Evolutionary conservation across 371 early-diverging fungal genomes (phyloP).

Genomic region (Mortierella sp.): DNA sequence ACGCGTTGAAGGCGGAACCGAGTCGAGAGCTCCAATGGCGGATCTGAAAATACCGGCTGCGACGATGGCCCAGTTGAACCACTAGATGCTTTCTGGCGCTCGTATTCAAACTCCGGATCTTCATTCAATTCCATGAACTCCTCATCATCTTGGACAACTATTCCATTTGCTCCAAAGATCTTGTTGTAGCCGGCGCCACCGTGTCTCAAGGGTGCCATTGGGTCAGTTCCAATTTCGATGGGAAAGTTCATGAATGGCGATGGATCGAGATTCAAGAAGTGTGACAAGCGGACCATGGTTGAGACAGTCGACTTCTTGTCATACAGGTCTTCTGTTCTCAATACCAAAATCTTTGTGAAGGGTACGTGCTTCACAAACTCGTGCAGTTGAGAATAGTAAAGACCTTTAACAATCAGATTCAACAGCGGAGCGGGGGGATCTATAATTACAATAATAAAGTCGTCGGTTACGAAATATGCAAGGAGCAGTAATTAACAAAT

Average conservation of each 20-base stretch:
- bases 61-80: constrained; percentile 10
- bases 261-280: constrained; percentile 50
- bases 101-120: constrained; percentile 30
- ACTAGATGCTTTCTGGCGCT: constrained; percentile 7
- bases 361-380: constrained; percentile 55
- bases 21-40: constrained; percentile 57
- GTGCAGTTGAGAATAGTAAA: constrained; percentile 55
- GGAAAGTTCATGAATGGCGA: constrained; percentile 50
- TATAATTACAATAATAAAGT: constrained; percentile 4
- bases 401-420: constrained; percentile 50
- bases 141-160: constrained; percentile 42
- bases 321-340: constrained; percentile 51
- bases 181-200: constrained; percentile 37
- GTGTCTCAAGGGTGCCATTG: constrained; percentile 45
- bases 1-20: constrained; percentile 66
- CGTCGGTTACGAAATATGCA: not conserved
- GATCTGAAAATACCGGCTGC: constrained; percentile 33
- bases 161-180: constrained; percentile 23
- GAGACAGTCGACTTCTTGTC: constrained; percentile 50
- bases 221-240: constrained; percentile 52
- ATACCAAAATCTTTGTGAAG: constrained; percentile 50
- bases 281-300: constrained; percentile 49
- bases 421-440: constrained; percentile 47
- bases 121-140: constrained; percentile 25
- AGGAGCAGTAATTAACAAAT: not conserved